Conservation (phyloP, 495 filamentous ascomycete genomes). For the Neurospora africana region DNA sequence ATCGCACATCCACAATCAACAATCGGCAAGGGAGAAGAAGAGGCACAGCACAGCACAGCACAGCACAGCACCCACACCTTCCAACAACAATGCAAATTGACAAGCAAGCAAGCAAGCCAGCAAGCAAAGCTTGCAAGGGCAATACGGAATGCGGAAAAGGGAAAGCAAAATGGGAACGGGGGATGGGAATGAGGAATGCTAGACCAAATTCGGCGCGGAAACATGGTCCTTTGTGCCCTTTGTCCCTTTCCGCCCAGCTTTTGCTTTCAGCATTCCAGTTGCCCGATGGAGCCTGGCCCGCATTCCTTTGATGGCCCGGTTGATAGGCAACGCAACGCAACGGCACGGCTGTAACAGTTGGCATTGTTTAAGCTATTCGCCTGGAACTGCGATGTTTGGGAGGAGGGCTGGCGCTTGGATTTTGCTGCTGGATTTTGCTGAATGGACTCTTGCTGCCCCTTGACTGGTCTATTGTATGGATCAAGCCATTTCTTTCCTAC, state of each 20-base stretch:
- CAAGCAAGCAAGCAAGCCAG: background rate
- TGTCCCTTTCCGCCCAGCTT: conserved; percentile 14
- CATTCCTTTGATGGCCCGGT: conserved; percentile 10
- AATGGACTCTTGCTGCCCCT: background rate
- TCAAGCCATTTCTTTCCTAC: background rate
- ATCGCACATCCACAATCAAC: background rate
- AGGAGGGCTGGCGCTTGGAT: background rate
- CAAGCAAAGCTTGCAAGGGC: background rate
- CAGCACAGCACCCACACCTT: background rate
- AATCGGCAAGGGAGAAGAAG: background rate
- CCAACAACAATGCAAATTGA: background rate
- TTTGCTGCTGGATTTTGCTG: background rate
- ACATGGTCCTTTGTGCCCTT: conserved; percentile 26
- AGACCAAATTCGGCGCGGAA: conserved; percentile 21
- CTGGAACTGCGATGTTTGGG: background rate
- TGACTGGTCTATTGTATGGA: background rate
- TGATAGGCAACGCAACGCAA: background rate
- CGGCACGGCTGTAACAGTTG: background rate
- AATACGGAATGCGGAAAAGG: background rate
- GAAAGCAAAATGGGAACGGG: no score
- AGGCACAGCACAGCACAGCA: background rate
- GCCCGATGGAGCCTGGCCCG: background rate
- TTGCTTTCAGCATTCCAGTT: conserved; percentile 6
- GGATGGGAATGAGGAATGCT: conserved; percentile 6
- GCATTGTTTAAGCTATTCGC: conserved; percentile 12